These are phyloP conservation scores for Sisymbrium irio DNA, from an alignment of 345 rosid species.

Conservation along the genomic window DNA sequence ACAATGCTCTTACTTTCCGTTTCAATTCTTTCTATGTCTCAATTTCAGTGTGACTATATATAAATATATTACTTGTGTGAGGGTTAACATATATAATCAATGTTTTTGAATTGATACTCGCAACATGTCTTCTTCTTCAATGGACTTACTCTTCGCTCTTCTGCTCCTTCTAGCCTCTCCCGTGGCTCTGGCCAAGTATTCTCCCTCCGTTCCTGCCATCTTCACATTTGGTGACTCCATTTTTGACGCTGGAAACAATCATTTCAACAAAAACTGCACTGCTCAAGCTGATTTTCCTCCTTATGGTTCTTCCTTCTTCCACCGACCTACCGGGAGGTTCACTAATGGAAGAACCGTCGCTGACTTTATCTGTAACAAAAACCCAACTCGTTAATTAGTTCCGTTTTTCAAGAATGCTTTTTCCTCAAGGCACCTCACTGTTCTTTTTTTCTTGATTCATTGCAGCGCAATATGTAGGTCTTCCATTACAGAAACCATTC, in stretches of 20 bases:
- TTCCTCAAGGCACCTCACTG: constrained; percentile 8
- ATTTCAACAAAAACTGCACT: constrained; percentile 54
- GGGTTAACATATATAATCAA: background rate
- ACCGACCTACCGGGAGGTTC: constrained; percentile 68
- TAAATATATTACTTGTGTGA: background rate
- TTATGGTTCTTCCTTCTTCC: constrained; percentile 65
- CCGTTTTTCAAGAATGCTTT: background rate
- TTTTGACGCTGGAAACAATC: constrained; percentile 70
- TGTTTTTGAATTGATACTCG: background rate
- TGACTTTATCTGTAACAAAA: constrained; percentile 54
- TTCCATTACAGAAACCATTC: constrained; percentile 52
- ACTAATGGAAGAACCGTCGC: constrained; percentile 66
- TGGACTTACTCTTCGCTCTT: constrained; percentile 16
- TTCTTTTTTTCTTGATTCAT: background rate
- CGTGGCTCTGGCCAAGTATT: background rate
- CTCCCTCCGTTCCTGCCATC: constrained; percentile 42
- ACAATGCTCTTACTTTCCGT: constrained; percentile 18
- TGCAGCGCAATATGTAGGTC: constrained; percentile 52
- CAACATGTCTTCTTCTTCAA: constrained; percentile 1
- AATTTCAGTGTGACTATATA: background rate
- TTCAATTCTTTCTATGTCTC: background rate
- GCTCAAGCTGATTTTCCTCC: constrained; percentile 77
- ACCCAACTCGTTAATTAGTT: background rate
- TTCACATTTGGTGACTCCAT: constrained; percentile 67
- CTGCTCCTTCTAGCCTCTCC: constrained; percentile 9